A percentile compares a stretch with the other conserved stretches of the same genome.
These are phyloP conservation scores for Acanthamoeba divionensis DNA, from an alignment of 208 protist genomes.

Conservation along the genomic window DNA sequence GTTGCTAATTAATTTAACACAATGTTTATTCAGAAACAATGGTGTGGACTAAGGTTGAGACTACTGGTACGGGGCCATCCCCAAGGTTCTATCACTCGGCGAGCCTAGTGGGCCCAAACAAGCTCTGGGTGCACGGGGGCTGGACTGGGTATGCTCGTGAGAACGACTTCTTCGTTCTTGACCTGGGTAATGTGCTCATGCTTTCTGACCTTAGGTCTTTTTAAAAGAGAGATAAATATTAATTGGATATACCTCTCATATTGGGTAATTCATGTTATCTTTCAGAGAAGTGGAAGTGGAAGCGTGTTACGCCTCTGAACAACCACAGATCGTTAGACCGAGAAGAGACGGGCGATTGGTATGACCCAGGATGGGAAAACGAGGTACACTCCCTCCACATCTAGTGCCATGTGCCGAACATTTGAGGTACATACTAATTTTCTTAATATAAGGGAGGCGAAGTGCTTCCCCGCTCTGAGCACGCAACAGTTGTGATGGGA, in stretches of 20 bases:
- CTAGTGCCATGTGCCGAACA: too few species aligned
- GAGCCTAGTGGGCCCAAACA: not conserved
- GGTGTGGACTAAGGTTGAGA: not conserved
- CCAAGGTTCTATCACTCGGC: not conserved
- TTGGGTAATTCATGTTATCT: too few species aligned
- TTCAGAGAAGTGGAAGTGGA: slow-evolving; percentile 24
- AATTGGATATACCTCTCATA: too few species aligned
- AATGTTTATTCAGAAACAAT: too few species aligned
- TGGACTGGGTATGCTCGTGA: slow-evolving; percentile 9
- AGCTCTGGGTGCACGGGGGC: slow-evolving; percentile 16
- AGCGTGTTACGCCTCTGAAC: not conserved
- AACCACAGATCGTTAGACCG: not conserved
- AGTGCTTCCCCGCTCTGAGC: not conserved
- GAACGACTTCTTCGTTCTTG: slow-evolving; percentile 21
- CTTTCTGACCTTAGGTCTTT: not conserved
- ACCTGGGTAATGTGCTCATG: not conserved
- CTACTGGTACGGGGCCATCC: not conserved
- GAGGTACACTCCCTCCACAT: too few species aligned
- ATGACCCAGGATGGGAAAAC: not conserved
- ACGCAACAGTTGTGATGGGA: not conserved
- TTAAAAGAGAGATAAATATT: not conserved
- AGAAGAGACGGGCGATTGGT: slow-evolving; percentile 7
- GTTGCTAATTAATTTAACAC: too few species aligned
- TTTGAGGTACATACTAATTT: too few species aligned
- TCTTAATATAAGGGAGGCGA: not conserved